Evolutionary conservation across 1,284 basidiomycete genomes (phyloP), one percentile per base, ranked within the genome.

Genomic region (Malassezia yamatoensis): DNA sequence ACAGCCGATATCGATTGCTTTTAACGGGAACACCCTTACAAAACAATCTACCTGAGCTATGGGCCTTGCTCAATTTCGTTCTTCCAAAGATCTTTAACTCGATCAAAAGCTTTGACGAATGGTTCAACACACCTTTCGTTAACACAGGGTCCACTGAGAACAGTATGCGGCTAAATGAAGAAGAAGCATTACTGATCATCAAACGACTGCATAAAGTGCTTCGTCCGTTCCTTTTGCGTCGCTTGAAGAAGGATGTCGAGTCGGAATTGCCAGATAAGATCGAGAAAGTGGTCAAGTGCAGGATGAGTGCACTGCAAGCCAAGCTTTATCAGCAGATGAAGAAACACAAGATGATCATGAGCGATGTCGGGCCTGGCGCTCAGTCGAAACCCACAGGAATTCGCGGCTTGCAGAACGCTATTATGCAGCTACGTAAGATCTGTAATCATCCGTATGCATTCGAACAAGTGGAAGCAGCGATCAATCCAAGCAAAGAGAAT

Each of bases 121-220:
- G 94, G 94, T 99, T 98, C 81, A 98, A 98, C 78, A 96, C 93
- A 2, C 94, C 94, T 0, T 99, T 99, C 67, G 93, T 94, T 61
- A 96, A 93, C 77, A 90, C 91, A 15, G 93, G 94, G 35, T 62
- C 51, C 37, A 70, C 68, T 50, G 93, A 98, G 77, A 94, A 93
- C 81, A 67, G 65, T 35, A 96, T 98, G 76, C 90, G 96, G 80
- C 78, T 98, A 79, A 96, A 94, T 78, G 94, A 98, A 86, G 94
- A 98, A 87, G 94, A 98, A 80, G 88, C 90, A 2, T 80, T 98
- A 50, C 85, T 98, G 53, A 90, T 99, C 71, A 94, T 99, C 76
- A 86, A 91, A 65, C 91, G 94, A 76, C 78, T 99, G 72, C 94
- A 99, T 76, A 99, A 99, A 79, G 93, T 99, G 67, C 81, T 98